phyloP scores from a whole-genome alignment of 1,284 basidiomycete species.

The Melampsora larici-populina region DNA sequence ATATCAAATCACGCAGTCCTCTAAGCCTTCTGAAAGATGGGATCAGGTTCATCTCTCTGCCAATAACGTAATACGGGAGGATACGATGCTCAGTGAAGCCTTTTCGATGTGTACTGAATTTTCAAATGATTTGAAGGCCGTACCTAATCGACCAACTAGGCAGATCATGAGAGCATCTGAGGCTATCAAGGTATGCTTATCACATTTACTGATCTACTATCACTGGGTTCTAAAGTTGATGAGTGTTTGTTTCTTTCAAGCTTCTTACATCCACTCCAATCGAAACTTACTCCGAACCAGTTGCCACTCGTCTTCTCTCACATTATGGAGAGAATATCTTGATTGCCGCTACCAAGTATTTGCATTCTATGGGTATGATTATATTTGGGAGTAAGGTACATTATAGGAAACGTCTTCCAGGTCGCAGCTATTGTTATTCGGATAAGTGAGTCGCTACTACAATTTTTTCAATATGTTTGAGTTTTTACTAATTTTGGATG shows the following conservation, averaged over 20 bases:
- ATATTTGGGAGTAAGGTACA: conserved; percentile 23
- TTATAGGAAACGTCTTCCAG: conserved; percentile 37
- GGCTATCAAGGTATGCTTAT: conserved; percentile 34
- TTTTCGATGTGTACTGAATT: conserved; percentile 8
- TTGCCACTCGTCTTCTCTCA: conserved; percentile 29
- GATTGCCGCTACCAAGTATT: conserved; percentile 21
- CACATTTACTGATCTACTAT: background rate
- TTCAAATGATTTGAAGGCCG: background rate
- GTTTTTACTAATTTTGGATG: background rate
- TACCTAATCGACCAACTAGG: conserved; percentile 1
- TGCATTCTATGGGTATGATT: conserved; percentile 26
- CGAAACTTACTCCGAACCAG: conserved; percentile 30
- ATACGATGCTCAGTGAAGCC: conserved; percentile 18
- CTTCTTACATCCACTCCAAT: conserved; percentile 41
- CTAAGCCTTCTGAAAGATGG: conserved; percentile 30
- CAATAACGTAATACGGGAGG: conserved; percentile 28
- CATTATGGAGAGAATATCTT: conserved; percentile 26
- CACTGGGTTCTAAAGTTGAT: background rate
- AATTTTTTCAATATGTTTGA: background rate
- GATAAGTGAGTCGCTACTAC: conserved; percentile 28
- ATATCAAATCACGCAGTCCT: conserved; percentile 9
- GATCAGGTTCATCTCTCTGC: conserved; percentile 15
- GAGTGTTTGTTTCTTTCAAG: background rate
- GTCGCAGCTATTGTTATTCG: conserved; percentile 40
- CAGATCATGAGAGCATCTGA: conserved; percentile 28